These are phyloP conservation scores for Phytopythium helicoides DNA, from an alignment of 352 stramenopile species.

Conservation along the genomic window DNA sequence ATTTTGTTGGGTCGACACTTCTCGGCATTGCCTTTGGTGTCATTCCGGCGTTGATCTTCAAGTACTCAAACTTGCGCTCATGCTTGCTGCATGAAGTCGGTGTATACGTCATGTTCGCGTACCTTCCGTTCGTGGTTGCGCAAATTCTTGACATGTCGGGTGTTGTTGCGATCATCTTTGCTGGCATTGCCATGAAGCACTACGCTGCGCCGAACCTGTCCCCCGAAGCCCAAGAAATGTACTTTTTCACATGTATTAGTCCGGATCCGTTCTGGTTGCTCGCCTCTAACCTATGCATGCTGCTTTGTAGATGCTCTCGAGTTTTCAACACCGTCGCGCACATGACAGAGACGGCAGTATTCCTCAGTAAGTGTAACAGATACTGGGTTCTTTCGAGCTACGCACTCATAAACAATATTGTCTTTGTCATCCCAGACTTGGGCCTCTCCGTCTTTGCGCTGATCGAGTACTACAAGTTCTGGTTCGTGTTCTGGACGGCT, in stretches of 20 bases:
- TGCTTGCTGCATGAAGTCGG: conserved; percentile 87
- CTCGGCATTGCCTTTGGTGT: conserved; percentile 87
- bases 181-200: conserved; percentile 89
- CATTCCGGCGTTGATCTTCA: conserved; percentile 87
- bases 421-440: conserved; percentile 83
- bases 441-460: conserved; percentile 89
- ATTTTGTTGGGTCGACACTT: conserved; percentile 86
- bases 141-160: conserved; percentile 83
- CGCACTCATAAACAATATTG: no score
- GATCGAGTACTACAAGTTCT: conserved; percentile 69
- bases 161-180: conserved; percentile 94
- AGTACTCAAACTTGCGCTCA: conserved; percentile 87
- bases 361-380: conserved; percentile 90
- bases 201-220: conserved; percentile 89
- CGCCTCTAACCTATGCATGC: not conserved
- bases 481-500: conserved; percentile 87
- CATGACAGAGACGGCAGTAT: conserved; percentile 91
- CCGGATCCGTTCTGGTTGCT: no score
- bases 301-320: conserved; percentile 53
- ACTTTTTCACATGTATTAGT: conserved; percentile 14
- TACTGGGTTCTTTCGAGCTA: no score
- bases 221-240: conserved; percentile 75
- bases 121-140: conserved; percentile 74
- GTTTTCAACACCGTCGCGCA: conserved; percentile 92
- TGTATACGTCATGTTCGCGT: conserved; percentile 87